Base-by-base conservation (phyloP, 441 rosid genomes). In the Bocquillonia castaneifolia region DNA sequence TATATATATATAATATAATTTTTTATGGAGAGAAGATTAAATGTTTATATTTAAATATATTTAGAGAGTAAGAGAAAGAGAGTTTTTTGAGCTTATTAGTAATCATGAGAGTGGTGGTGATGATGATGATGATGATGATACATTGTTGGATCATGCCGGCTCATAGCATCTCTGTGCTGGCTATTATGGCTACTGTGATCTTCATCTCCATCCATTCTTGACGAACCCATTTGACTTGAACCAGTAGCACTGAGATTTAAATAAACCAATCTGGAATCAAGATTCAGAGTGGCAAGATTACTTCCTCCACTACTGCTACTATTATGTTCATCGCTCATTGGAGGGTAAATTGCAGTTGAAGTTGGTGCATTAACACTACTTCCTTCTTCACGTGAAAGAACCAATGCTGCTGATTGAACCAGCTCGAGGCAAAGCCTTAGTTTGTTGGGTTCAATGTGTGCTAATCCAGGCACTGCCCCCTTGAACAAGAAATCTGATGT, bases 401-500 rank as follows among this genome's bases (percentile, higher is more conserved):
- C 99, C 75, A 87, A 74, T 39, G 99, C 99, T 3, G 99, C 98
- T 0, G 99, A 94, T 20, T 94, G 99, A 39, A 94, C 99, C 23
- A 94, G 88, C 85, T 94, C 99, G 1, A 94, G 91, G 71, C 99
- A 94, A 26, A 94, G 90, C 77, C 99, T 81, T 0, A 94, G 88
- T 81, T 94, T 92, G 76, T 92, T 94, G 0, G 97, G 99, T 67
- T 94, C 99, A 40, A 92, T 88, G 73, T 92, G 98, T 53, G 91
- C 85, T 36, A 92, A 59, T 73, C 98, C 99, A 8, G 99, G 99
- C 34, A 92, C 91, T 34, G 98, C 94, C 68, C 99, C 99, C 79
- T 94, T 94, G 83, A 94, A 94, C 81, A 94, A 81, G 84, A 94
- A 94, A 83, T 94, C 99, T 13, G 99, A 94, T 23, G 99, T 94